Base-by-base conservation (phyloP, 345 rosid species). In the Pelargonium nanum region DNA sequence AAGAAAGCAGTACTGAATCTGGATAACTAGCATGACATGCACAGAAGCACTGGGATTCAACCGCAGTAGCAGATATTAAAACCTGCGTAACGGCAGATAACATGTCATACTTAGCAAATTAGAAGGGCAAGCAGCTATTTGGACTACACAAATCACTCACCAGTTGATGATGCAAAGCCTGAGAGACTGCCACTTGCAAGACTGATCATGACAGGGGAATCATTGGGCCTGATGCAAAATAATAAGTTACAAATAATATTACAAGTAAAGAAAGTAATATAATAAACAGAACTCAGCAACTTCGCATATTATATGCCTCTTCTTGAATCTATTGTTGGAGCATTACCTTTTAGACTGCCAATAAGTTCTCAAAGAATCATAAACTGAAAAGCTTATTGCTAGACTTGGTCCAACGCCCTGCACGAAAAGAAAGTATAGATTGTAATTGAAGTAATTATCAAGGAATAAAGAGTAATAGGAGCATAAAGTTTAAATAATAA, bases 361-460 rank as follows among this genome's bases (percentile, higher is more conserved):
- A 60, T 58, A 78, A 5, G 95, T 76, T 73, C 85, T 79, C 58
- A 88, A 64, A 55, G 78, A 64, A 75, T 90, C 99, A 4, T 84
- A 88, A 26, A 80, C 89, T 1, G 91, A 77, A 72, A 94, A 94
- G 75, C 93, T 83, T 67, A 94, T 83, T 58, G 99, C 99, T 66
- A 94, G 72, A 60, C 75, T 94, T 10, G 99, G 99, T 59, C 93
- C 97, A 65, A 94, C 96, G 62, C 95, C 86, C 99, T 94, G 70
- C 66, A 77, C 62, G 60, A 60, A 16, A 65, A 59, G 24, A 20
- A 62, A 48, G 4, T 25, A 6, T 23, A 34, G 30, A 59, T 30
- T 50, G 45, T 44, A 25, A 30, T 21, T 30, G 34, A 28, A 40
- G 52, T 2, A 21, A 45, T 58, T 23, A 51, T 20, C 30, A 15